Evolutionary conservation across 2,329 filamentous ascomycete genomes (phyloP).

Genomic region (Cladosporium oxysporum): DNA sequence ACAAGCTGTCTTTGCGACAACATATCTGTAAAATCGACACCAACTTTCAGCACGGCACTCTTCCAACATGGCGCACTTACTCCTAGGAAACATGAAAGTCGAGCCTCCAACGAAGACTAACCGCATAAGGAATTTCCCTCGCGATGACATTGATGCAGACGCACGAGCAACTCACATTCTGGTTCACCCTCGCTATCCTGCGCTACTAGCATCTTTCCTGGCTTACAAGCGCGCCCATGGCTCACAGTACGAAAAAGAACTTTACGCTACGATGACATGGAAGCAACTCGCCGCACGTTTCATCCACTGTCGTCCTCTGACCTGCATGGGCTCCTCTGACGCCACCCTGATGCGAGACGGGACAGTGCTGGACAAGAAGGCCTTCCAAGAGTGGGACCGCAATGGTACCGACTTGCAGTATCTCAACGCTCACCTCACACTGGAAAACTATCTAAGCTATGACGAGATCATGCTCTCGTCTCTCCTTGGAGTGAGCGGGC

Average conservation of each 20-base stretch:
- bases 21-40: background rate
- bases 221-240: slow-evolving; percentile 33
- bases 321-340: slow-evolving; percentile 32
- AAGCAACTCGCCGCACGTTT: slow-evolving; percentile 30
- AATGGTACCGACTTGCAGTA: slow-evolving; percentile 29
- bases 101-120: slow-evolving; percentile 30
- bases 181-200: slow-evolving; percentile 33
- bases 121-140: slow-evolving; percentile 30
- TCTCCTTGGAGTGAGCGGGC: slow-evolving; percentile 35
- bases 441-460: slow-evolving; percentile 37
- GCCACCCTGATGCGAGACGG: slow-evolving; percentile 34
- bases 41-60: background rate
- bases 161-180: slow-evolving; percentile 33
- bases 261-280: slow-evolving; percentile 32
- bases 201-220: slow-evolving; percentile 33
- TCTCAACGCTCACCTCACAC: slow-evolving; percentile 25
- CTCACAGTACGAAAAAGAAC: slow-evolving; percentile 29
- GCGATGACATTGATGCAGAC: slow-evolving; percentile 25
- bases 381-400: slow-evolving; percentile 32
- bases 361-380: slow-evolving; percentile 14
- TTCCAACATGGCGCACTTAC: background rate
- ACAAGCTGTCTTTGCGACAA: background rate
- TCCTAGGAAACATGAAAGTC: slow-evolving; percentile 17
- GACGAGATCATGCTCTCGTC: slow-evolving; percentile 39
- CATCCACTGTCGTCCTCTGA: slow-evolving; percentile 33